Base-by-base conservation (phyloP, 169 alveolate genomes). In the Prorocentrum cordatum region DNA sequence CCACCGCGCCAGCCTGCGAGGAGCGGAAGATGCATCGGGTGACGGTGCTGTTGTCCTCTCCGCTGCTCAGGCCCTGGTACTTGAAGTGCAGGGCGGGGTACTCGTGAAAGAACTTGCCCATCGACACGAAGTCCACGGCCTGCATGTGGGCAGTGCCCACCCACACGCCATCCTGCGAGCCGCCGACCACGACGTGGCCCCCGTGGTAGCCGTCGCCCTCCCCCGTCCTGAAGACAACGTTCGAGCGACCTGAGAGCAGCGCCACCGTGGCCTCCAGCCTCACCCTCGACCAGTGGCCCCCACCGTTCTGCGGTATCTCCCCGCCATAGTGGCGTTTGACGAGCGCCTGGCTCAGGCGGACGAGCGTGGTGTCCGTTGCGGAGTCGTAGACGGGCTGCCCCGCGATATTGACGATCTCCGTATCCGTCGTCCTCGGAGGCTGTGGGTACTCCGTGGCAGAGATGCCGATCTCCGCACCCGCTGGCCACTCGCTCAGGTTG, bases 381-480 rank as follows among this genome's bases (percentile, higher is more conserved):
- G n/a, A n/a, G 33, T 58, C 88, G 6, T 77, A 38, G 39, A 58
- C 72, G 22, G 80, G 80, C 59, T 27, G 38, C 6, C 75, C 35
- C 24, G 90, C 32, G 29, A 82, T 64, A 10, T 58, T 32, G 16
- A 33, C 54, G 10, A 35, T 80, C 90, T 82, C 90, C n/a, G 90
- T 82, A 68, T 82, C 90, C 20, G 90, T 82, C 26, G 77, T 64
- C 2, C 26, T 67, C 3, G 90, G 90, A 29, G 90, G 90, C 62
- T 70, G 71, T 1, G 90, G 90, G 42, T 62, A 82, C 90, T 82
- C 90, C 18, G 90, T 82, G 42, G 90, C 77, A 2, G 90, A 82
- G 68, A 82, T 82, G 0, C 72, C 90, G 67, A 82, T 50, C 90
- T 75, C 61, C 10, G 88, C 2, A 1, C 88, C 88, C 14, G 54